Percentiles rank a stretch among this genome's conserved stretches.
phyloP scores from a whole-genome alignment of 225 moss, liverwort and hornwort species.

The Lunularia cruciata region DNA sequence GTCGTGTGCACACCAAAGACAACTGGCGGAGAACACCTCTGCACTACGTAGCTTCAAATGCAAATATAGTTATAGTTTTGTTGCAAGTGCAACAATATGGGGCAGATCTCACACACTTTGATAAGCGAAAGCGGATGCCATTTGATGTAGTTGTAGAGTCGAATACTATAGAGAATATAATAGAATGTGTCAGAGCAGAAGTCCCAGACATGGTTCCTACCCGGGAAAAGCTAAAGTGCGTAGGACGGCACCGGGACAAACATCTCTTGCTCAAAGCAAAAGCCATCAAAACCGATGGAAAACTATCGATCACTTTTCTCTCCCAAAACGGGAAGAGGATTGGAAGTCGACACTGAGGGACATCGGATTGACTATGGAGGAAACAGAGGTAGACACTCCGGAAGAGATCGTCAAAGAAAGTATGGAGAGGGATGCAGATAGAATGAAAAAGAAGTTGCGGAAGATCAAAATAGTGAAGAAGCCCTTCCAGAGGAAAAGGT shows the following conservation, averaged over 20 bases:
- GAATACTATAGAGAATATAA: background rate
- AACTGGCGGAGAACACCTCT: conserved; percentile 29
- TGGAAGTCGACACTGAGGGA: too few relatives aligned
- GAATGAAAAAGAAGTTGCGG: background rate
- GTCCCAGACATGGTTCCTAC: too few relatives aligned
- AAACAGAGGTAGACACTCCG: background rate
- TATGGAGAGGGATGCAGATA: conserved; percentile 12
- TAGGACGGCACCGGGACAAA: background rate
- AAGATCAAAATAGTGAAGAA: background rate
- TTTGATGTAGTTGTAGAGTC: conserved; percentile 12
- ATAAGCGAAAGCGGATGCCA: conserved; percentile 1
- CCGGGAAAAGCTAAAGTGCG: background rate
- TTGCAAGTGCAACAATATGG: conserved; percentile 4
- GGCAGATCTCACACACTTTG: conserved; percentile 1
- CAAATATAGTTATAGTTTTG: conserved; percentile 17
- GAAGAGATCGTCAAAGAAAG: conserved; percentile 11
- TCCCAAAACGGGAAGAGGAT: too few relatives aligned
- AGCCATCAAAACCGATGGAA: background rate
- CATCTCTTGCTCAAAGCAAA: background rate
- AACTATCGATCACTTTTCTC: background rate
- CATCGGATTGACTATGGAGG: background rate
- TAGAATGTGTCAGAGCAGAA: background rate
- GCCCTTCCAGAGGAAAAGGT: background rate
- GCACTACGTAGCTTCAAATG: conserved; percentile 38
- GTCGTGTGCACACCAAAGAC: conserved; percentile 34